Evolutionary conservation across 2,329 filamentous ascomycete genomes (phyloP).

Genomic region (Penicillium sp.): DNA sequence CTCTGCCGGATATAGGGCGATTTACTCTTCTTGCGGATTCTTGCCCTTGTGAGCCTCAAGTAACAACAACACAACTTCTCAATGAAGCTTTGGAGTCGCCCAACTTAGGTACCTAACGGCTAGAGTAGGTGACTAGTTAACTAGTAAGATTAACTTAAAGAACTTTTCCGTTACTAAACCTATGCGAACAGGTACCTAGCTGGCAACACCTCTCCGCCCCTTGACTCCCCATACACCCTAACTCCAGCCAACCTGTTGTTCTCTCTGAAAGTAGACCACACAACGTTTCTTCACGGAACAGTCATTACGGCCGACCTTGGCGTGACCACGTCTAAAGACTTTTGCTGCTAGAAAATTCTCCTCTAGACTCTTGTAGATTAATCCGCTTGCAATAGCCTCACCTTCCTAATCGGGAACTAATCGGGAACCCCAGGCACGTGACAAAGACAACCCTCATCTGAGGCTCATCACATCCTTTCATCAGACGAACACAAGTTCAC

Average conservation of each 20-base stretch:
- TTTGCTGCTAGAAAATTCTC: conserved; percentile 4
- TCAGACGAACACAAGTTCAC: neutral
- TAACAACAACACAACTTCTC: too few species aligned
- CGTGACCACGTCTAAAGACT: conserved; percentile 9
- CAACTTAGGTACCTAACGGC: too few species aligned
- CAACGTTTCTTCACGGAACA: neutral
- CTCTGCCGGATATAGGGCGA: neutral
- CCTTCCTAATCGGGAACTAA: conserved; percentile 19
- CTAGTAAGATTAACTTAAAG: too few species aligned
- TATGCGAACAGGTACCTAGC: too few species aligned
- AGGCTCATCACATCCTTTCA: neutral
- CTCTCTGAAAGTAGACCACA: neutral
- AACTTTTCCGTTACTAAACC: too few species aligned
- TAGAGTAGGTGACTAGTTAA: too few species aligned
- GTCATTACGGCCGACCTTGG: neutral
- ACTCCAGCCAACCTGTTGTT: neutral
- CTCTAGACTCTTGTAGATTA: too few species aligned
- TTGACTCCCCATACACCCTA: neutral
- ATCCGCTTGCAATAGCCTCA: conserved; percentile 14
- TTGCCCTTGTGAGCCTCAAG: neutral
- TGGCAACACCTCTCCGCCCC: neutral
- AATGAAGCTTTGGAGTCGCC: neutral
- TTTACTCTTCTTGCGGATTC: too few species aligned
- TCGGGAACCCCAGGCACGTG: conserved; percentile 14
- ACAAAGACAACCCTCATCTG: neutral